These are phyloP conservation scores for Dillenia suffruticosa DNA, from an alignment of 164 flowering plant genomes.

Conservation along the genomic window DNA sequence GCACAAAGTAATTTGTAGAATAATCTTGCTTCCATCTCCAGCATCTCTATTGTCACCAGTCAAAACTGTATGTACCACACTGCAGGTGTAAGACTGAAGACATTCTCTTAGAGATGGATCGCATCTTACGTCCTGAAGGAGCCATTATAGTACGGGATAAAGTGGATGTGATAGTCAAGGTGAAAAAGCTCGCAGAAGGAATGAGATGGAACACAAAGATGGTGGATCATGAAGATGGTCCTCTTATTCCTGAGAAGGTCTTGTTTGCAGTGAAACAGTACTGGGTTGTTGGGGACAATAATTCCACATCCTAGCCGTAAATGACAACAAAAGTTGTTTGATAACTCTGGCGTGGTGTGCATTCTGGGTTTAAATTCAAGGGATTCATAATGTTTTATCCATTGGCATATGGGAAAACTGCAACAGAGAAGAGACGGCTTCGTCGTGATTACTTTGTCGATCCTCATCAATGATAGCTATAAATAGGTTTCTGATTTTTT, in stretches of 20 bases:
- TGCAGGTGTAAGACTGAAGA: slow-evolving; percentile 38
- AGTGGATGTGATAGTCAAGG: slow-evolving; percentile 31
- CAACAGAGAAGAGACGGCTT: no score
- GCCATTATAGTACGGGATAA: slow-evolving; percentile 46
- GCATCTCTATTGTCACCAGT: no score
- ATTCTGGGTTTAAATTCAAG: no score
- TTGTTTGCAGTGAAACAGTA: slow-evolving; percentile 43
- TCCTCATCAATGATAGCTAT: no score
- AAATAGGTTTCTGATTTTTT: no score
- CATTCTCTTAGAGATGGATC: slow-evolving; percentile 55
- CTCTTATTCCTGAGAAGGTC: slow-evolving; percentile 34
- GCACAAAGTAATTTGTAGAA: no score
- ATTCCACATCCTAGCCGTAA: slow-evolving; percentile 15
- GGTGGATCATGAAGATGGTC: slow-evolving; percentile 56
- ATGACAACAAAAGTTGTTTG: background rate
- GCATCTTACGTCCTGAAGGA: slow-evolving; percentile 51
- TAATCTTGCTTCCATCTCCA: no score
- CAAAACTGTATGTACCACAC: background rate
- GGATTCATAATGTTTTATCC: no score
- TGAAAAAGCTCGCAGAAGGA: slow-evolving; percentile 30
- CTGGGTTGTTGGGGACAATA: slow-evolving; percentile 39
- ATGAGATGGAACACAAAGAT: slow-evolving; percentile 47
- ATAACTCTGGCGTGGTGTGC: background rate
- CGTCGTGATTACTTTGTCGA: no score
- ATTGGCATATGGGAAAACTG: no score